Evolutionary conservation across 2,329 filamentous ascomycete species (phyloP), one percentile per base, ranked within the genome.

Genomic region (Penicillium sp.): DNA sequence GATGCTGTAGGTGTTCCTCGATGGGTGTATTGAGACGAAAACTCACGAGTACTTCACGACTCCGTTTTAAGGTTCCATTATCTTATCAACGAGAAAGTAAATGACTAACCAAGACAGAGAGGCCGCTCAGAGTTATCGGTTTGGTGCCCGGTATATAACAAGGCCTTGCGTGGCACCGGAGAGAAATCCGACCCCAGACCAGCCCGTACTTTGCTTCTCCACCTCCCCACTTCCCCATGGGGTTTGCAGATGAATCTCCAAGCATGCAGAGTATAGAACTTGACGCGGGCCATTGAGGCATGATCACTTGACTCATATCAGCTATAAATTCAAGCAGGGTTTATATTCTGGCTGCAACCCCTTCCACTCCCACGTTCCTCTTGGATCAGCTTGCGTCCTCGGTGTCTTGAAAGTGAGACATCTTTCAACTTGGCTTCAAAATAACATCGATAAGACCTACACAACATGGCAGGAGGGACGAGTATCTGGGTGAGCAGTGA

Each of bases 401-500:
- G 26, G 10, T 45, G 42, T 6, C 22, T 17, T 9, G 2, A 45
- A 10, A 45, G 22, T 22, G 12, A 24, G 22, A 45, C 13, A 45
- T 24, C 17, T 45, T 13, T 10, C 13, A 44, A 17, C 42, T 10
- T 26, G 44, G 26, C 49, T 53, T 37, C 35, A 33, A 50, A n/a
- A n/a, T n/a, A 33, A 10, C 15, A 12, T n/a, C 2, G 8, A 50
- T 8, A 17, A 19, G 26, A 50, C 15, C 15, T 24, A 9, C 12
- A 40, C 17, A 19, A 19, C 24, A 79, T 79, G 77, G 78, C 74
- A 28, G 77, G 76, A 37, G 76, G 76, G 40, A 77, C 75, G 53
- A 78, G 75, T 19, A 70, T 79, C 3, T 79, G 76, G 76, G 71
- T 73, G 10, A 74, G 71, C 47, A 74, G 73, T 13, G 77, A 80